Evolutionary conservation across 441 rosid species (phyloP), one percentile per base, ranked within the genome.

Genomic region (Erodium moschatum): DNA sequence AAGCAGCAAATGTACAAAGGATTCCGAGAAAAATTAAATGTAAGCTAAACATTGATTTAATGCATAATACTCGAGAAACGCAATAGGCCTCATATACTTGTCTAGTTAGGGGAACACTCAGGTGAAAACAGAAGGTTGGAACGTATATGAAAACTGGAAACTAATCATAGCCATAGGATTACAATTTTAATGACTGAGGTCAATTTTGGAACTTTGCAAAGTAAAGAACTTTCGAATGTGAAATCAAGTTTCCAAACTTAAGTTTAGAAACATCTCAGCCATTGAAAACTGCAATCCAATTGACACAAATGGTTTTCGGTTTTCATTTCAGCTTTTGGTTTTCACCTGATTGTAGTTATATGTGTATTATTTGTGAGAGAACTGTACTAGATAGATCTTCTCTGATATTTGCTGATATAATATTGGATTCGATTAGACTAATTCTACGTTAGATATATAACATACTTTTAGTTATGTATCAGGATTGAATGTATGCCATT

Each of bases 11-110:
- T 74, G 16, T 84, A 81, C 75, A 78, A 76, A 78, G 85, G 77
- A 52, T 75, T 79, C 71, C 81, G 89, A 69, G 96, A 87, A 71
- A 92, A 84, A 73, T 76, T 89, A 80, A 74, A 64, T 80, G 99
- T 94, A 78, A 77, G 81, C 66, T 35, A 61, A 6, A 35, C 64
- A 27, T 65, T 67, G 27, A 20, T 56, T 19, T 56, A 56, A 56
- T 18, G 21, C 11, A 2, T 19, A 19, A 20, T 19, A 56, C 62
- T 1, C 42, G 8, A 12, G 20, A 56, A 7, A 18, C 20, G 16
- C 62, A 56, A 19, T 18, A 18, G 20, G 21, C 62, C 10, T 18
- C 62, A 4, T 56, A 15, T 56, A 42, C 48, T 42, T 11, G 13
- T 42, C 9, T 42, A 9, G 20, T 56, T 56, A 56, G 27, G 27